Evolutionary conservation across 495 filamentous ascomycete genomes (phyloP), one percentile per base, ranked within the genome.

Genomic region (Hypoxylon fragiforme): DNA sequence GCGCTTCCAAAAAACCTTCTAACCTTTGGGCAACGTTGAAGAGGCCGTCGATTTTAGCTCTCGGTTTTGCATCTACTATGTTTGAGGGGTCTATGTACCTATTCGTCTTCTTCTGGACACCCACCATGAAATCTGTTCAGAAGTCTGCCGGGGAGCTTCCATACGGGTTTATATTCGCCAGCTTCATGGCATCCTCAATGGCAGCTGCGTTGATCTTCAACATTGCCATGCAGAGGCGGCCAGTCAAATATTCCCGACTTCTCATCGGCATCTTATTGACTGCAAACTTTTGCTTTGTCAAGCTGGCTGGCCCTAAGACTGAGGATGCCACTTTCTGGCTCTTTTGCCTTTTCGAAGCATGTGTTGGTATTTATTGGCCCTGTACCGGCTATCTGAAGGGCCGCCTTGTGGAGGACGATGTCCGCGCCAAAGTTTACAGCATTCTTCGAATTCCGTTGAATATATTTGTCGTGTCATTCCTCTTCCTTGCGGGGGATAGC

Each of bases 61-160:
- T 83, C 12, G 71, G 67, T 3, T 58, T 81, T 18, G 71, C 74
- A 8, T 77, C 78, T 2, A 77, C 75, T 36, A 70, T 77, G 57
- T 81, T 82, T 57, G 79, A 84, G 52, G 77, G 79, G 6, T 79
- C 78, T 2, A 81, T 83, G 77, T 83, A 81, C 60, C 73, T 83
- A 12, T 83, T 80, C 47, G 76, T 83, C 26, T 82, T 83, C 68
- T 79, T 81, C 63, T 80, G 78, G 76, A 68, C 76, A 7, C 78
- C 80, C 2, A 70, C 73, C 9, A 68, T 83, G 5, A 70, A 72
- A 22, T 66, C 74, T 1, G 69, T 71, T 18, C 67, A 70, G 41
- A 42, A 62, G 11, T 51, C 68, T 7, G 14, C 63, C 5, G 21
- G 47, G 26, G 63, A 68, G 20, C 75, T 81, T 0, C 80, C 81